Conservation (phyloP, 345 rosid genomes). For the Alliaria petiolata region DNA sequence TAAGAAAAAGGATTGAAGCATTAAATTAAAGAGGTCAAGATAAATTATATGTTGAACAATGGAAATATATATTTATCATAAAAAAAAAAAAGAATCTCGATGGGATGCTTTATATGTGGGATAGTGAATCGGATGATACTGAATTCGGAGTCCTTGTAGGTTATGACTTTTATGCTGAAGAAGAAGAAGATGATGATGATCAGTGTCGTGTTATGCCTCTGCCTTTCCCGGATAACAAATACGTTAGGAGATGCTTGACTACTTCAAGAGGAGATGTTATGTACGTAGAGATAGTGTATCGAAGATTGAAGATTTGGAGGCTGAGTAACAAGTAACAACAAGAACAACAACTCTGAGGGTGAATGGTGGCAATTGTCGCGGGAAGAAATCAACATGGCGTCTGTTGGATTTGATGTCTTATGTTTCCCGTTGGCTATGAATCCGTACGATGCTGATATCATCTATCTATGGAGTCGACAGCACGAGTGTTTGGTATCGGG, state of each 20-base stretch:
- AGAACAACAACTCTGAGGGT: not conserved
- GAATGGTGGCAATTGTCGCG: not conserved
- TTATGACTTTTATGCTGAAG: not conserved
- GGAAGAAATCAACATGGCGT: not conserved
- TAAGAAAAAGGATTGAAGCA: too few species aligned
- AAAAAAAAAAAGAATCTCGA: too few species aligned
- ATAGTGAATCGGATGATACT: too few species aligned
- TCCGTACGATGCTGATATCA: not conserved
- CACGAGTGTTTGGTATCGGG: not conserved
- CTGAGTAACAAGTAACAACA: not conserved
- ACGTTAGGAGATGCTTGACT: slow-evolving; percentile 13
- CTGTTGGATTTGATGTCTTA: not conserved
- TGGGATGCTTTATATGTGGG: not conserved
- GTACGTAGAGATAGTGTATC: not conserved
- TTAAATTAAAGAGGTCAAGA: too few species aligned
- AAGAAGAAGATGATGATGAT: not conserved
- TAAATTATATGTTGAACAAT: too few species aligned
- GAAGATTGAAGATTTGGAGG: not conserved
- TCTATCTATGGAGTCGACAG: not conserved
- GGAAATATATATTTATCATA: too few species aligned
- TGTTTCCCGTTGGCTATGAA: slow-evolving; percentile 1
- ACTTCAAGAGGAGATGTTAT: not conserved
- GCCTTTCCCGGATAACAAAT: not conserved
- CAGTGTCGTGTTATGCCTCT: not conserved
- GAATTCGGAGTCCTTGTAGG: not conserved